phyloP scores from a whole-genome alignment of 2,329 filamentous ascomycete genomes.

The Xylariaceae sp. region DNA sequence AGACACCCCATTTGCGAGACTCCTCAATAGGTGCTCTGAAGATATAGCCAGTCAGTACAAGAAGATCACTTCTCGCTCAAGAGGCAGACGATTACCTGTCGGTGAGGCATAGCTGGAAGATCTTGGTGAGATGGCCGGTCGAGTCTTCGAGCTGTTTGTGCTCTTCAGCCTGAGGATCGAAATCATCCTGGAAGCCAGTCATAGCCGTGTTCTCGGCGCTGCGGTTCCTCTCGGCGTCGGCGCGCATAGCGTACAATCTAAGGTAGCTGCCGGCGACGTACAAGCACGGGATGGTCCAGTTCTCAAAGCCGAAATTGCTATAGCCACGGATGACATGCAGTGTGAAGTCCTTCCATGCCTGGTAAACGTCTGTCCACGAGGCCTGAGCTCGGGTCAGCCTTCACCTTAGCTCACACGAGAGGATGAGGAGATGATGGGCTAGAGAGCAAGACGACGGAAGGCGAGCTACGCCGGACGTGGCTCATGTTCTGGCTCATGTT shows the following conservation, averaged over 20 bases:
- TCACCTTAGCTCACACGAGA: neutral
- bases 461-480: too few species aligned
- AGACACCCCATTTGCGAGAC: constrained; percentile 96
- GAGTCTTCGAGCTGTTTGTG: constrained; percentile 86
- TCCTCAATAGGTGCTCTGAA: constrained; percentile 73
- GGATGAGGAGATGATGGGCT: neutral
- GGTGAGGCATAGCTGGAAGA: constrained; percentile 83
- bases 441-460: too few species aligned
- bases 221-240: constrained; percentile 60
- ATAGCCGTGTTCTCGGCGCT: constrained; percentile 29
- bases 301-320: constrained; percentile 64
- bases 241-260: constrained; percentile 80
- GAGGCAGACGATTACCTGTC: too few species aligned
- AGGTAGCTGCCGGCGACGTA: constrained; percentile 84
- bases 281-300: constrained; percentile 88
- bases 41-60: too few species aligned
- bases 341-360: constrained; percentile 79
- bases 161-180: constrained; percentile 67
- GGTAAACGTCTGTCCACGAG: constrained; percentile 80
- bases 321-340: constrained; percentile 75
- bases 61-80: too few species aligned
- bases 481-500: too few species aligned
- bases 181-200: constrained; percentile 66
- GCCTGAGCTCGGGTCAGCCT: constrained; percentile 24
- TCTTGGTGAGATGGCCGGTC: constrained; percentile 80